Percentiles rank a stretch among this genome's conserved stretches.
These are phyloP conservation scores for Stromatinia cepivora DNA, from an alignment of 2,329 filamentous ascomycete genomes.

Conservation along the genomic window DNA sequence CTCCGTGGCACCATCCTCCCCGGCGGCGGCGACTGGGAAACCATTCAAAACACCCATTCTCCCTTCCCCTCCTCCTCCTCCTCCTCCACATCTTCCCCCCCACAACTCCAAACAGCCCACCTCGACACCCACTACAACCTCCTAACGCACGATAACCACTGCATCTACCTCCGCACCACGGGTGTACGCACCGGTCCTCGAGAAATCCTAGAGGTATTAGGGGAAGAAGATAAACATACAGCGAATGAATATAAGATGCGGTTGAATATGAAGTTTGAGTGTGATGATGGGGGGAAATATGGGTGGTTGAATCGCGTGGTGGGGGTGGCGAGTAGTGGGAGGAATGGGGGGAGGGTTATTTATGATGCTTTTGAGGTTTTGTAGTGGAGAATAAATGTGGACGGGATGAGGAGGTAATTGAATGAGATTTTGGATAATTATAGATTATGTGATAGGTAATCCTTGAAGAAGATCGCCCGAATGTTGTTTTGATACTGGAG, in stretches of 20 bases:
- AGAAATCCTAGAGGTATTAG: not conserved
- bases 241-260: constrained; percentile 36
- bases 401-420: not conserved
- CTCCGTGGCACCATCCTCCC: constrained; percentile 19
- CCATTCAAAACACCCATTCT: constrained; percentile 23
- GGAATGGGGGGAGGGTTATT: constrained; percentile 25
- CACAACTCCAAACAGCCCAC: not conserved
- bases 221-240: not conserved
- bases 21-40: constrained; percentile 13
- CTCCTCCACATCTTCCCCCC: not conserved
- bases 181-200: not conserved
- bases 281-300: constrained; percentile 35
- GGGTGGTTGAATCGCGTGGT: constrained; percentile 35
- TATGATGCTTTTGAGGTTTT: constrained; percentile 29
- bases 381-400: not conserved
- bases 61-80: not conserved
- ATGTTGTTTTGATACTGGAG: not conserved
- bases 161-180: not conserved
- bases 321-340: constrained; percentile 25
- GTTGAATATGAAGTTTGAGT: constrained; percentile 38
- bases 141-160: constrained; percentile 1
- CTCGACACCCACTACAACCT: constrained; percentile 9
- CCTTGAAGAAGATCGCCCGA: not conserved
- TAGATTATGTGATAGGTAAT: not conserved
- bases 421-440: not conserved